phyloP scores from a whole-genome alignment of 2,329 filamentous ascomycete species.

The Davidsoniella virescens region DNA sequence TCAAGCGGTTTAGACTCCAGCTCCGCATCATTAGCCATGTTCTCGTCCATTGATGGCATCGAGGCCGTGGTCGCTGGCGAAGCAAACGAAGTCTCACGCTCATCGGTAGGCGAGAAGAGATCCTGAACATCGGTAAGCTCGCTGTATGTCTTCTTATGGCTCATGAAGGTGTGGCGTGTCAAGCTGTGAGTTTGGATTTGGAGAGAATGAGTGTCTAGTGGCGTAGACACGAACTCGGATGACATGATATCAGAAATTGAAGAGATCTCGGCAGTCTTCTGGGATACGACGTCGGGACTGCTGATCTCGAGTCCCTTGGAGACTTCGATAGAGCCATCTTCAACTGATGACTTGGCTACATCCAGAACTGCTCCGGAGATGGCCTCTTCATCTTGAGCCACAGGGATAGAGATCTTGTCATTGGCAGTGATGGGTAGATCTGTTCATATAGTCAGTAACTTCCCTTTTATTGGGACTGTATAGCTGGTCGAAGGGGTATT shows the following conservation, averaged over 20 bases:
- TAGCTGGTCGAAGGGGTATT: not conserved
- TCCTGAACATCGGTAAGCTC: slow-evolving; percentile 5
- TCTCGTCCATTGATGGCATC: not conserved
- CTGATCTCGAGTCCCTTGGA: not conserved
- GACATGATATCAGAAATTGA: slow-evolving; percentile 4
- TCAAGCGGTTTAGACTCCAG: slow-evolving; percentile 9
- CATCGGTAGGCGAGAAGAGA: slow-evolving; percentile 9
- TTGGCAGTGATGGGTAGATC: not conserved
- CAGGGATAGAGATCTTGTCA: not conserved
- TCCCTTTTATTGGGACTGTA: not conserved
- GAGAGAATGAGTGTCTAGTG: not conserved
- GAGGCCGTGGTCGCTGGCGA: slow-evolving; percentile 12
- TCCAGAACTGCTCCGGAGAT: not conserved
- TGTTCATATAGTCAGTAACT: not conserved
- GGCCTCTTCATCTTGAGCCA: not conserved
- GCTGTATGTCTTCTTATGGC: slow-evolving; percentile 10
- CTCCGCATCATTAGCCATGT: not conserved
- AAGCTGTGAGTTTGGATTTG: slow-evolving; percentile 3
- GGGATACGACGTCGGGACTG: not conserved
- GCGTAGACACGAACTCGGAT: not conserved
- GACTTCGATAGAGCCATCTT: not conserved
- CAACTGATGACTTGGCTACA: too few species aligned
- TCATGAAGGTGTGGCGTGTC: not conserved
- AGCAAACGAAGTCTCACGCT: slow-evolving; percentile 11
- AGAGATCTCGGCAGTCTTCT: not conserved